Evolutionary conservation across 148 eudicot genomes (phyloP).

Genomic region (Rhododendron williamsianum): DNA sequence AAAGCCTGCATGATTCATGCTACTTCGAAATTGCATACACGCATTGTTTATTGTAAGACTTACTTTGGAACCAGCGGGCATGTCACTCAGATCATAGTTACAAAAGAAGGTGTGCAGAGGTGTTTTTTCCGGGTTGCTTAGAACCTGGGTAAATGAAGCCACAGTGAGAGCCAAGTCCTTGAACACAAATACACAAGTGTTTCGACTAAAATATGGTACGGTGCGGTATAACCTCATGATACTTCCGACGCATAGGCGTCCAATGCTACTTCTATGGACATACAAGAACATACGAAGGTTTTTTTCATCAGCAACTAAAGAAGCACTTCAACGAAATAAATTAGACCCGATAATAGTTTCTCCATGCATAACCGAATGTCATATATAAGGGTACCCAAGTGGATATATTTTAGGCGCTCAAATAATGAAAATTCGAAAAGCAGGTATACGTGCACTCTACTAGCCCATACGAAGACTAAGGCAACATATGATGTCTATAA

Average conservation of each 20-base stretch:
- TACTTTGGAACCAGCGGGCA: slow-evolving; percentile 82
- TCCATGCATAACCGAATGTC: background rate
- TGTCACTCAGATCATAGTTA: slow-evolving; percentile 74
- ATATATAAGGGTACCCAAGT: background rate
- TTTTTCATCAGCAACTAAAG: background rate
- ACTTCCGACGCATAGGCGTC: background rate
- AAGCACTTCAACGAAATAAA: background rate
- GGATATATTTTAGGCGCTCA: background rate
- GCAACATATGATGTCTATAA: background rate
- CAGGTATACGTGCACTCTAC: background rate
- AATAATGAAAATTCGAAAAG: background rate
- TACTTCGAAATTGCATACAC: background rate
- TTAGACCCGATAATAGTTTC: background rate
- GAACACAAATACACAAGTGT: background rate
- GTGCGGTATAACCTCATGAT: background rate
- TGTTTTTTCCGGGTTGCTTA: slow-evolving; percentile 78
- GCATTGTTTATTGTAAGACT: background rate
- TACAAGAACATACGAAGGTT: background rate
- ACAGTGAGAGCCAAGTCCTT: background rate
- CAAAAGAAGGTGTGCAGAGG: slow-evolving; percentile 78
- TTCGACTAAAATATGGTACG: background rate
- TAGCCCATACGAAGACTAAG: background rate
- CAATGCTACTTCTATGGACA: background rate
- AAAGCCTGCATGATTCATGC: background rate
- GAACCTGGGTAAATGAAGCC: slow-evolving; percentile 41